phyloP scores from a whole-genome alignment of 2,329 filamentous ascomycete species.

The Sclerotinia spermophila region DNA sequence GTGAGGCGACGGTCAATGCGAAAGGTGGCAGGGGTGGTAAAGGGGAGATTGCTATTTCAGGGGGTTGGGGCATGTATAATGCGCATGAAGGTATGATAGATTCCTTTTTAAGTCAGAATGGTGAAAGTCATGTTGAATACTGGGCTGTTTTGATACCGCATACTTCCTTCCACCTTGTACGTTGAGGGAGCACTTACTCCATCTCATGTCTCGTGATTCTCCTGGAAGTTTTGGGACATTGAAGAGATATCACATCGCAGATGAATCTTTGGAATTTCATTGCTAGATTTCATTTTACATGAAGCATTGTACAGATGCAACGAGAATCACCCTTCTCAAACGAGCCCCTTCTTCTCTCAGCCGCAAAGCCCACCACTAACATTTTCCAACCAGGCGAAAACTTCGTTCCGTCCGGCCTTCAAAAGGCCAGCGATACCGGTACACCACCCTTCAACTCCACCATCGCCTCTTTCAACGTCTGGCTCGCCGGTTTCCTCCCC shows the following conservation, averaged over 20 bases:
- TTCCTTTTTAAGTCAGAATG: not conserved
- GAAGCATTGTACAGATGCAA: not conserved
- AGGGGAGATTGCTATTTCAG: constrained; percentile 44
- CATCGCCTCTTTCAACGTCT: constrained; percentile 46
- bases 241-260: not conserved
- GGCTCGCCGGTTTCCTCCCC: constrained; percentile 54
- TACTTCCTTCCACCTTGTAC: not conserved
- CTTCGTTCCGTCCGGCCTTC: constrained; percentile 52
- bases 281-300: not conserved
- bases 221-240: not conserved
- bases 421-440: constrained; percentile 35
- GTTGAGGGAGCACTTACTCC: rapidly evolving
- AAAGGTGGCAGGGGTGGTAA: constrained; percentile 16
- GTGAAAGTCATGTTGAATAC: not conserved
- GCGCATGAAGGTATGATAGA: constrained; percentile 45
- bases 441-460: constrained; percentile 49
- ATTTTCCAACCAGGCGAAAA: constrained; percentile 47
- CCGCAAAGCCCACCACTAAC: not conserved
- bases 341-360: not conserved
- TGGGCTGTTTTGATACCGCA: not conserved
- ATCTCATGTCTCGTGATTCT: too few species aligned
- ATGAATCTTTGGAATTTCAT: not conserved
- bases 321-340: not conserved
- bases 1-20: constrained; percentile 38
- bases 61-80: constrained; percentile 56